Conservation (phyloP, 1,284 basidiomycete species). For the Heterobasidion occidentale region DNA sequence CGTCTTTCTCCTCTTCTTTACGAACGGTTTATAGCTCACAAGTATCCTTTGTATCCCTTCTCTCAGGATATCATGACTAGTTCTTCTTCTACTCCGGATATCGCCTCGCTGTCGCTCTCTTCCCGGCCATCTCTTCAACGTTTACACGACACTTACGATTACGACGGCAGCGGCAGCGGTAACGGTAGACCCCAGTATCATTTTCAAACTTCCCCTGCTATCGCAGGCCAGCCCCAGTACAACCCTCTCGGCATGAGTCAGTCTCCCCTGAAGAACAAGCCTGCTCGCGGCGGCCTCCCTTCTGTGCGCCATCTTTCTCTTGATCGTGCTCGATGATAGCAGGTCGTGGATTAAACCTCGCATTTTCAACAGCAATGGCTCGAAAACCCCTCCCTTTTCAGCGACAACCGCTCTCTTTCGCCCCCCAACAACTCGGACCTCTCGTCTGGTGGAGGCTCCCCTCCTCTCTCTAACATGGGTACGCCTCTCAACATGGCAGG, state of each 20-base stretch:
- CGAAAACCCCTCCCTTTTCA: constrained; percentile 41
- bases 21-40: constrained; percentile 1
- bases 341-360: constrained; percentile 10
- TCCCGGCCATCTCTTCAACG: constrained; percentile 57
- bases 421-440: constrained; percentile 80
- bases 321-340: constrained; percentile 6
- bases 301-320: constrained; percentile 37
- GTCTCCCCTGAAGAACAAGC: constrained; percentile 69
- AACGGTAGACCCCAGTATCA: constrained; percentile 55
- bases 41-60: constrained; percentile 1
- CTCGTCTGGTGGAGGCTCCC: constrained; percentile 76
- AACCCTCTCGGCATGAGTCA: constrained; percentile 52
- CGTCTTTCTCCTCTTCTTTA: constrained; percentile 1
- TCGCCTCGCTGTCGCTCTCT: constrained; percentile 65
- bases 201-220: constrained; percentile 59
- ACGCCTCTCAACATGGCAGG: constrained; percentile 28
- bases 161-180: constrained; percentile 46
- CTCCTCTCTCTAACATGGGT: constrained; percentile 50
- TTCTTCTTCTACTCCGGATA: constrained; percentile 62
- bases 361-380: constrained; percentile 62
- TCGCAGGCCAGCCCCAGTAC: constrained; percentile 58
- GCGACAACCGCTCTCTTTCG: constrained; percentile 73
- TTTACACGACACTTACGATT: constrained; percentile 80
- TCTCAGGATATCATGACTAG: constrained; percentile 52
- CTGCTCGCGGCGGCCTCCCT: constrained; percentile 58